Percentiles rank a stretch among this genome's conserved stretches.
Evolutionary conservation across 495 filamentous ascomycete species (phyloP).

Genomic region (Daldinia loculata): DNA sequence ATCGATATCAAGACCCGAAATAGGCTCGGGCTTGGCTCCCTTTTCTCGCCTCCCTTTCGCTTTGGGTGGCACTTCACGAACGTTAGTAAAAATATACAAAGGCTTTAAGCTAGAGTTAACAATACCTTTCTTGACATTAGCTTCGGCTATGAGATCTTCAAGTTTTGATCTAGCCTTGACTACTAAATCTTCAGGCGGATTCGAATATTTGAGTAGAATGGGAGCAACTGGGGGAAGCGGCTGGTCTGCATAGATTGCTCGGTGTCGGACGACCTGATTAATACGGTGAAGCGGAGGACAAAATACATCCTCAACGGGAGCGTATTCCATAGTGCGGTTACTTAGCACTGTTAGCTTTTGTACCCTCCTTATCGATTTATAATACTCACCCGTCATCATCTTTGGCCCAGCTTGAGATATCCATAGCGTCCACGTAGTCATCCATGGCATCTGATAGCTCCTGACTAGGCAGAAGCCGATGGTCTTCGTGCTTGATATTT

Average conservation of each 20-base stretch:
- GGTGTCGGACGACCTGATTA: constrained; percentile 81
- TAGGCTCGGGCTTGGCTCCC: constrained; percentile 78
- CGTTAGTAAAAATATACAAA: constrained; percentile 38
- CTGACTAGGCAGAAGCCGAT: constrained; percentile 84
- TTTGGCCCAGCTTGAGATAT: constrained; percentile 68
- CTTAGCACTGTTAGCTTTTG: constrained; percentile 55
- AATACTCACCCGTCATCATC: constrained; percentile 74
- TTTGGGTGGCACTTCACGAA: constrained; percentile 79
- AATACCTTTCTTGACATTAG: constrained; percentile 87
- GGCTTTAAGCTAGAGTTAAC: not conserved
- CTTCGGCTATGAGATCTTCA: constrained; percentile 68
- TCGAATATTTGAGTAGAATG: constrained; percentile 76
- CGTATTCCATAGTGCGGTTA: constrained; percentile 70
- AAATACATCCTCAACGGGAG: constrained; percentile 82
- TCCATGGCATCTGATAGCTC: constrained; percentile 81
- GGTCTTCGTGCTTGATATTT: constrained; percentile 75
- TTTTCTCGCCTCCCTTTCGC: constrained; percentile 75
- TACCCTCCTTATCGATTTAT: not conserved
- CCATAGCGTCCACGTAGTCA: constrained; percentile 93
- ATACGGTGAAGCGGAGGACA: constrained; percentile 94
- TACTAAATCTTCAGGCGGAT: constrained; percentile 73
- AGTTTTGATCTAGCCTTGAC: constrained; percentile 64
- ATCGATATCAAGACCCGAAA: constrained; percentile 90
- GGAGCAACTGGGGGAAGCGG: constrained; percentile 72
- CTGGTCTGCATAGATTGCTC: constrained; percentile 77